These are phyloP conservation scores for Pleomassaria siparia DNA, from an alignment of 2,329 filamentous ascomycete species.

Conservation along the genomic window DNA sequence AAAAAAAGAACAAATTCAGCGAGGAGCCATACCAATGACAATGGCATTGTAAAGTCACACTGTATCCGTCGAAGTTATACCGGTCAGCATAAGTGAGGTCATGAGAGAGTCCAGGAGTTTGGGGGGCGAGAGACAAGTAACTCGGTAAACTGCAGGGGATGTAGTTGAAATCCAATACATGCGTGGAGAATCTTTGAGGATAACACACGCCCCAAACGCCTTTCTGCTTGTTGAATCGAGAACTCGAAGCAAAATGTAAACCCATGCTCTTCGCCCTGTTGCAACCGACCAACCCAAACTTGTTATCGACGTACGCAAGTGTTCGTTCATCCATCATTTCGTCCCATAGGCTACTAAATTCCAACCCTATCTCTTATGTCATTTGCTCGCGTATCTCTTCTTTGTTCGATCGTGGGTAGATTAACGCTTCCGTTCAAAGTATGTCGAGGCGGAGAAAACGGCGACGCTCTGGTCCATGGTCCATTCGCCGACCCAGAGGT, in stretches of 20 bases:
- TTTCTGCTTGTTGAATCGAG: neutral
- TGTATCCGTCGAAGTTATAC: too few species aligned
- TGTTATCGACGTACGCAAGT: neutral
- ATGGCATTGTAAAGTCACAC: too few species aligned
- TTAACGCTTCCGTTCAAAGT: conserved; percentile 80
- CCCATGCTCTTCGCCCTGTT: neutral
- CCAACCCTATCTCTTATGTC: neutral
- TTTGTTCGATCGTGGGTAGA: neutral
- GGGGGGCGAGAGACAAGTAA: too few species aligned
- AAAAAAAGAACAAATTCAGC: too few species aligned
- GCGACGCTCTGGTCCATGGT: conserved; percentile 98
- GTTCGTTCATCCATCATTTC: neutral
- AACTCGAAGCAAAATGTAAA: neutral
- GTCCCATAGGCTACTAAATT: neutral
- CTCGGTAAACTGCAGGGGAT: neutral
- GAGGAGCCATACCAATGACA: too few species aligned
- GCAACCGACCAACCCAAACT: neutral
- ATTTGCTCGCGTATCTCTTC: neutral
- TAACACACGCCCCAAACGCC: conserved; percentile 1
- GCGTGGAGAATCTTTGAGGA: neutral
- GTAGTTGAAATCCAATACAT: neutral
- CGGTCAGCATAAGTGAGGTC: too few species aligned
- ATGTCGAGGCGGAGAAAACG: conserved; percentile 82
- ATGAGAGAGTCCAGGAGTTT: too few species aligned
- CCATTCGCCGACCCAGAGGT: conserved; percentile 93